Percentiles rank a stretch among this genome's conserved stretches.
Evolutionary conservation across 371 early-diverging fungal species (phyloP).

Genomic region (Coemansia sp.): DNA sequence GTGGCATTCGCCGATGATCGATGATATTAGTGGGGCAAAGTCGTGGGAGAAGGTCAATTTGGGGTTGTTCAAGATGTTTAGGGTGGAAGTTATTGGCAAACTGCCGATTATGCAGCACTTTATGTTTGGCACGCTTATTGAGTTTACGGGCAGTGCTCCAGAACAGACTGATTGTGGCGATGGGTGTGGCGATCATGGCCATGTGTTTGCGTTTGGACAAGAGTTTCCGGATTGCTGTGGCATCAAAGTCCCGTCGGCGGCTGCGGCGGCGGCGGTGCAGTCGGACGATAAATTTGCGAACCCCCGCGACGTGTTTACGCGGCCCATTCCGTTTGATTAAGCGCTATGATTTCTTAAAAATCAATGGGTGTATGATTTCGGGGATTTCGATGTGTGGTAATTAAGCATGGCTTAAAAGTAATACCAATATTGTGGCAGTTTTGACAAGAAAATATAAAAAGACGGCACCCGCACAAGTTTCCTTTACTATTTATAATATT

Average conservation of each 20-base stretch:
- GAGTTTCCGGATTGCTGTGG: constrained; percentile 92
- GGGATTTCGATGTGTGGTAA: no score
- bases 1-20: constrained; percentile 94
- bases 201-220: constrained; percentile 90
- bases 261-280: constrained; percentile 52
- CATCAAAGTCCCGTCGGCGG: constrained; percentile 91
- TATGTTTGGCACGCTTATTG: constrained; percentile 77
- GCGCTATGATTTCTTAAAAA: not conserved
- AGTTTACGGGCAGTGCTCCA: constrained; percentile 44
- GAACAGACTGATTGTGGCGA: constrained; percentile 57
- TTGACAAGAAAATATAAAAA: no score
- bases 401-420: no score
- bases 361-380: no score
- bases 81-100: constrained; percentile 93
- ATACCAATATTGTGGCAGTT: no score
- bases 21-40: constrained; percentile 91
- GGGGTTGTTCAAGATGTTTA: constrained; percentile 98
- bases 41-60: constrained; percentile 91
- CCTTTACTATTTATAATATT: no score
- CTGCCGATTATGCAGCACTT: constrained; percentile 99
- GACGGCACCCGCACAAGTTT: no score
- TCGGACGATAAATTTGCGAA: constrained; percentile 7
- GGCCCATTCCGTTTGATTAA: constrained; percentile 48
- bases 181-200: constrained; percentile 61
- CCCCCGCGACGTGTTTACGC: constrained; percentile 32